Evolutionary conservation across 2,329 filamentous ascomycete species (phyloP).

Genomic region (Neonectria ditissima): DNA sequence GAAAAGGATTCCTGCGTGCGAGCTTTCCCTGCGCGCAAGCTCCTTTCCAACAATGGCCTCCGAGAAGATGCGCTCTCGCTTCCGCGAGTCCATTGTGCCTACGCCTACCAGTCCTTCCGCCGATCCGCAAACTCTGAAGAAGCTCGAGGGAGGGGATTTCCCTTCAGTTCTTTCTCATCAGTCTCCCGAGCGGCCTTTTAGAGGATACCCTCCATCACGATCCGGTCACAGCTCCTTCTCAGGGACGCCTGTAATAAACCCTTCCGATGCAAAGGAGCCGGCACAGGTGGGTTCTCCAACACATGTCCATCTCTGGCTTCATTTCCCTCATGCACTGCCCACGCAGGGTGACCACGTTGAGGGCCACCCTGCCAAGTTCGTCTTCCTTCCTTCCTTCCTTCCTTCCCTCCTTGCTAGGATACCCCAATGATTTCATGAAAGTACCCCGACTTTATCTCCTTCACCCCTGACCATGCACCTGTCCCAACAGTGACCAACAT

Average conservation of each 20-base stretch:
- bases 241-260: constrained; percentile 38
- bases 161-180: background rate
- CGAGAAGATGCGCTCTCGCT: constrained; percentile 39
- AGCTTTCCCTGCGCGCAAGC: too few relatives aligned
- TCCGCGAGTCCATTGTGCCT: constrained; percentile 37
- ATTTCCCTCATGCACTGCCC: background rate
- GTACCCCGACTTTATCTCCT: background rate
- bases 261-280: constrained; percentile 33
- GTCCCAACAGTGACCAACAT: background rate
- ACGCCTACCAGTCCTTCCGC: constrained; percentile 34
- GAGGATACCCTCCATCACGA: constrained; percentile 26
- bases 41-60: constrained; percentile 26
- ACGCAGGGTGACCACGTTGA: constrained; percentile 15
- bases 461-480: background rate
- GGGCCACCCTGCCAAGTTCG: background rate
- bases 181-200: constrained; percentile 21
- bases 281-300: constrained; percentile 32
- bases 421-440: background rate
- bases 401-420: background rate
- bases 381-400: too few relatives aligned
- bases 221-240: constrained; percentile 40
- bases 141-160: constrained; percentile 32
- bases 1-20: background rate
- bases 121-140: constrained; percentile 34
- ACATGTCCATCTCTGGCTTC: background rate